These are phyloP conservation scores for Penicillium robsamsonii DNA, from an alignment of 495 filamentous ascomycete genomes.

Conservation along the genomic window DNA sequence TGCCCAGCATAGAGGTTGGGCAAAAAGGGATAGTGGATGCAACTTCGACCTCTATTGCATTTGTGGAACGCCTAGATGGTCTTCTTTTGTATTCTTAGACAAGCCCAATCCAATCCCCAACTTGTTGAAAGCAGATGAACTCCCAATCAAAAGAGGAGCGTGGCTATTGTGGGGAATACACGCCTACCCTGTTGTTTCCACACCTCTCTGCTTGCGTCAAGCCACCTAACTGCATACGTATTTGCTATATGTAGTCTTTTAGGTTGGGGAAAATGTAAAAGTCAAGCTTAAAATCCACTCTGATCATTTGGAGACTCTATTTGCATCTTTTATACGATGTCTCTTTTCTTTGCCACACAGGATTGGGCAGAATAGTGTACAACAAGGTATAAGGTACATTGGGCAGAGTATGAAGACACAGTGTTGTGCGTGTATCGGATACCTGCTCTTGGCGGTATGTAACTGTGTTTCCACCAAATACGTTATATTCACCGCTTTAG, in stretches of 20 bases:
- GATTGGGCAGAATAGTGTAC: not conserved
- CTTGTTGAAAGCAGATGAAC: slow-evolving; percentile 9
- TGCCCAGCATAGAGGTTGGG: slow-evolving; percentile 4
- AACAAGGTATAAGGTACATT: slow-evolving; percentile 5
- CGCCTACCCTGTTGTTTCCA: slow-evolving; percentile 9
- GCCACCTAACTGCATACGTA: slow-evolving; percentile 9
- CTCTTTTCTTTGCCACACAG: not conserved
- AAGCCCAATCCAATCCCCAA: slow-evolving; percentile 1
- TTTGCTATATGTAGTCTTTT: not conserved
- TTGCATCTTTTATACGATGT: not conserved
- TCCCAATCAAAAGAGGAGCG: slow-evolving; percentile 12
- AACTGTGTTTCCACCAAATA: slow-evolving; percentile 5
- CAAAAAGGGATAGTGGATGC: slow-evolving; percentile 7
- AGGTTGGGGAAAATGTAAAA: not conserved
- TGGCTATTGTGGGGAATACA: slow-evolving; percentile 5
- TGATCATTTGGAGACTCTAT: not conserved
- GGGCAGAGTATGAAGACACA: slow-evolving; percentile 6
- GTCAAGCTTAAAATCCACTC: not conserved
- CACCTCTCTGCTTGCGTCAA: slow-evolving; percentile 8
- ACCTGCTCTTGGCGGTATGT: slow-evolving; percentile 15
- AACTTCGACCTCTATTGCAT: not conserved
- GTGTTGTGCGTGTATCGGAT: slow-evolving; percentile 20
- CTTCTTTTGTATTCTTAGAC: slow-evolving; percentile 4
- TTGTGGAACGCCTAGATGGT: not conserved
- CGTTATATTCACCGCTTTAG: not conserved